Evolutionary conservation across 345 rosid species (phyloP).

Genomic region (Bruguiera sexangula): DNA sequence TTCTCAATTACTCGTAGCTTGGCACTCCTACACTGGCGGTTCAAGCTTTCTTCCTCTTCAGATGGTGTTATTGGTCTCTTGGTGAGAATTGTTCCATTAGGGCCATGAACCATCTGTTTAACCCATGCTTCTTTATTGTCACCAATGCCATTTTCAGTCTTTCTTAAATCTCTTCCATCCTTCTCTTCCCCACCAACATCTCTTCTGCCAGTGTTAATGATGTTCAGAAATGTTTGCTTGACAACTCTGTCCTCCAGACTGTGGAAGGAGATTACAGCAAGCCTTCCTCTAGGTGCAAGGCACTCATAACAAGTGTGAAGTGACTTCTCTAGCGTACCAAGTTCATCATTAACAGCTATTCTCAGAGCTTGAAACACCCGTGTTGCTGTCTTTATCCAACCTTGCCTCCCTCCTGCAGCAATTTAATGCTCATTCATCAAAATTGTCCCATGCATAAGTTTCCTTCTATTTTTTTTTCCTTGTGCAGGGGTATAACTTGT

Average conservation of each 20-base stretch:
- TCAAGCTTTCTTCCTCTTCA: constrained; percentile 69
- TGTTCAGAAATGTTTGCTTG: constrained; percentile 79
- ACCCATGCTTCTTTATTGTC: constrained; percentile 55
- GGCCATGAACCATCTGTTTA: constrained; percentile 51
- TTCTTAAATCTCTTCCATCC: constrained; percentile 16
- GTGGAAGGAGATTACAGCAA: constrained; percentile 90
- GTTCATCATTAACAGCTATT: constrained; percentile 93
- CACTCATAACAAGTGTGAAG: constrained; percentile 64
- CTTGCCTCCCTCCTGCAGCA: constrained; percentile 77
- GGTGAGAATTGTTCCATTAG: constrained; percentile 66
- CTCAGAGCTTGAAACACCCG: constrained; percentile 89
- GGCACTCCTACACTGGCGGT: constrained; percentile 77
- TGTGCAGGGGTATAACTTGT: background rate
- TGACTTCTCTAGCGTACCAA: constrained; percentile 63
- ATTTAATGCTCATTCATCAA: constrained; percentile 13
- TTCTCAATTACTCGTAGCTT: constrained; percentile 86
- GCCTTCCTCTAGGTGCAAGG: constrained; percentile 85
- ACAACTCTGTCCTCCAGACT: constrained; percentile 94
- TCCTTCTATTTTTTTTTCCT: background rate
- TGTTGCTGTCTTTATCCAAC: constrained; percentile 96
- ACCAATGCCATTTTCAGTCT: constrained; percentile 17
- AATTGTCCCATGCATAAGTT: background rate
- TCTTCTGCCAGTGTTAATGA: constrained; percentile 36
- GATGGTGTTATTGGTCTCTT: constrained; percentile 93
- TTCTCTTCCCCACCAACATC: constrained; percentile 20